Base-by-base conservation (phyloP, 2,329 filamentous ascomycete genomes). In the Dothistroma septosporum region DNA sequence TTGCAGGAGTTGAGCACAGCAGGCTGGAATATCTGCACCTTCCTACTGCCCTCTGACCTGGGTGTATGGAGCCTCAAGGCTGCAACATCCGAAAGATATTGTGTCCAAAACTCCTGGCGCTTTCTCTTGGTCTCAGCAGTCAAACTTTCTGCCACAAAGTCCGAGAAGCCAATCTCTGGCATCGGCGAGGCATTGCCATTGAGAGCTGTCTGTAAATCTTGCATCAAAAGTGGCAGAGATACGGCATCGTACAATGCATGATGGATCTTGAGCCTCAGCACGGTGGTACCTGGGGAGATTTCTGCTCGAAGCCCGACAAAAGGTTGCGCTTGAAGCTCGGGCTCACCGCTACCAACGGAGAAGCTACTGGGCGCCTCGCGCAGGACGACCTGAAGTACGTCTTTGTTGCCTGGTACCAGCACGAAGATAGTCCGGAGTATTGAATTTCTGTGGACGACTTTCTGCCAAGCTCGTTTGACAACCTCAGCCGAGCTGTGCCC, bases 181-280 rank as follows among this genome's bases (percentile, higher is more conserved):
- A 19, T 24, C 1, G 48, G 12, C 8, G 47, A 46, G 4, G 32
- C 4, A 2, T 32, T 21, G 28, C 55, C 60, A 68, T 61, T 37
- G 76, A 75, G 37, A 2, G 78, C 64, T 4, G 68, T 63, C 62
- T 80, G 74, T 12, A 88, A 75, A 46, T 82, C 75, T 14, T 80
- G 71, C 22, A 91, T 77, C 6, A 96, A 76, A 0, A 81, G 72
- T 0, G 87, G 84, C 4, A 97, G 78, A 68, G 90, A 94, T 61
- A 95, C 81, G 6, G 87, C 92, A 72, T 97, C 93, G 70, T 97
- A 97, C 0, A 97, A 79, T 0, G 90, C 89, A 72, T 97, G 92
- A 64, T 96, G 92, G 4, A 97, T 87, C 28, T 79, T 78, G 1
- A 82, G 76, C 50, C 76, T 66, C 49, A 80, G 59, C 8, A 53